phyloP scores from a whole-genome alignment of 1,284 basidiomycete species.

The Farysia itapuensis region DNA sequence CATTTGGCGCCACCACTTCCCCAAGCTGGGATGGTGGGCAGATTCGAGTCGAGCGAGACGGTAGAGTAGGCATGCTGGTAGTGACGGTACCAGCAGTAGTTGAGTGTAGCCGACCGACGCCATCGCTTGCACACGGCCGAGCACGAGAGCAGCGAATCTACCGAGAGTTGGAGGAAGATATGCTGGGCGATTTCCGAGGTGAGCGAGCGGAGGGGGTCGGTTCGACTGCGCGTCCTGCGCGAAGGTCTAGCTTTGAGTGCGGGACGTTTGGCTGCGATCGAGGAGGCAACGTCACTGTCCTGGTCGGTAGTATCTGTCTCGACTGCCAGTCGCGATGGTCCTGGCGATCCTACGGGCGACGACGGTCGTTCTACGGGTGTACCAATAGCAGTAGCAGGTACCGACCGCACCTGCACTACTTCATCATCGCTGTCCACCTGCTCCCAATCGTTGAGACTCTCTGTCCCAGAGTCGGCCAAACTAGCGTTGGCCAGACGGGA shows the following conservation, averaged over 20 bases:
- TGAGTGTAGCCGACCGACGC: slow-evolving; percentile 50
- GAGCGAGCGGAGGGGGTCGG: slow-evolving; percentile 43
- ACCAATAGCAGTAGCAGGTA: slow-evolving; percentile 23
- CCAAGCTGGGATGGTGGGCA: slow-evolving; percentile 20
- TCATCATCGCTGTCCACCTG: slow-evolving; percentile 42
- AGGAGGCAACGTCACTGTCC: slow-evolving; percentile 7
- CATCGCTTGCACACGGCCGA: slow-evolving; percentile 45
- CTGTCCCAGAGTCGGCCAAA: background rate
- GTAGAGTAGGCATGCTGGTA: slow-evolving; percentile 22
- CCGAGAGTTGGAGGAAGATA: slow-evolving; percentile 51
- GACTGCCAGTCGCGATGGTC: slow-evolving; percentile 21
- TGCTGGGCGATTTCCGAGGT: slow-evolving; percentile 50
- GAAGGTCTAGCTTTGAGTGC: background rate
- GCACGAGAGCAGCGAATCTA: slow-evolving; percentile 32
- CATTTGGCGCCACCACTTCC: slow-evolving; percentile 41
- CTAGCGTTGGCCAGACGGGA: slow-evolving; percentile 43
- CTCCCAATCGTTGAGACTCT: slow-evolving; percentile 45
- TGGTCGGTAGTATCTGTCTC: slow-evolving; percentile 34
- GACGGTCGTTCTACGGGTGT: slow-evolving; percentile 38
- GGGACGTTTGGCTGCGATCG: slow-evolving; percentile 7
- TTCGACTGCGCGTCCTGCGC: slow-evolving; percentile 25
- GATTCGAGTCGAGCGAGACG: slow-evolving; percentile 13
- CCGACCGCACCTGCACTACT: slow-evolving; percentile 29
- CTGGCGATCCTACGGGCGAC: slow-evolving; percentile 16
- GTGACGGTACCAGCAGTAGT: slow-evolving; percentile 50